Evolutionary conservation across 495 filamentous ascomycete species (phyloP).

Genomic region (Neurospora discreta): DNA sequence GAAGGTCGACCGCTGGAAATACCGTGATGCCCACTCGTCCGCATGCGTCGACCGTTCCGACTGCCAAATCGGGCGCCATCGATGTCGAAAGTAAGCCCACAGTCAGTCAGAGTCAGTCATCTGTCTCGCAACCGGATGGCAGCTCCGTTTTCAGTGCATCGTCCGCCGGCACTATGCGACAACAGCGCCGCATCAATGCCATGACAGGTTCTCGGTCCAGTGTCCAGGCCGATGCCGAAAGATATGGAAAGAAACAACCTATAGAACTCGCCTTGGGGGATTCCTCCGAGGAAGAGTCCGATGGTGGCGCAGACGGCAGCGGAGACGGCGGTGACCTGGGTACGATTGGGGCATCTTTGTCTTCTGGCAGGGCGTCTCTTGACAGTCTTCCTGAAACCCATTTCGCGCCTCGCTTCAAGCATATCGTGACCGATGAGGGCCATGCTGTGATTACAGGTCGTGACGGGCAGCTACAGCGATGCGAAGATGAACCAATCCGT

Average conservation of each 20-base stretch:
- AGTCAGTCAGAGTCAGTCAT: not conserved
- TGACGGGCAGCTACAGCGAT: conserved; percentile 57
- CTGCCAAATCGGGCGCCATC: not conserved
- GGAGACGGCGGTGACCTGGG: not conserved
- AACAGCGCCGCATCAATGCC: conserved; percentile 13
- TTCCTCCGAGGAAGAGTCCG: conserved; percentile 20
- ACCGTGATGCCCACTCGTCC: not conserved
- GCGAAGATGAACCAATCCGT: conserved; percentile 87
- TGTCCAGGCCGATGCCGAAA: conserved; percentile 19
- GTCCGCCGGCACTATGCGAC: not conserved
- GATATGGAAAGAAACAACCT: conserved; percentile 7
- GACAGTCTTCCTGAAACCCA: conserved; percentile 25
- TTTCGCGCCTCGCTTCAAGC: conserved; percentile 66
- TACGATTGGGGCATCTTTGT: not conserved
- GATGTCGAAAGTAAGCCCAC: not conserved
- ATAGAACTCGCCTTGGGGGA: conserved; percentile 23
- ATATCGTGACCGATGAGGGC: conserved; percentile 66
- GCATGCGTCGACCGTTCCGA: not conserved
- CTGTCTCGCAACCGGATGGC: not conserved
- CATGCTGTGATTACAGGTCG: conserved; percentile 81
- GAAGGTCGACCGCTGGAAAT: not conserved
- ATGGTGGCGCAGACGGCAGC: conserved; percentile 4
- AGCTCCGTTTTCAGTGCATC: not conserved
- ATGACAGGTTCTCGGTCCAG: conserved; percentile 17
- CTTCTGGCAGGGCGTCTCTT: conserved; percentile 10